A percentile compares a stretch with the other conserved stretches of the same genome.
Evolutionary conservation across 169 alveolate species (phyloP).

Genomic region (Plasmodium vivax): DNA sequence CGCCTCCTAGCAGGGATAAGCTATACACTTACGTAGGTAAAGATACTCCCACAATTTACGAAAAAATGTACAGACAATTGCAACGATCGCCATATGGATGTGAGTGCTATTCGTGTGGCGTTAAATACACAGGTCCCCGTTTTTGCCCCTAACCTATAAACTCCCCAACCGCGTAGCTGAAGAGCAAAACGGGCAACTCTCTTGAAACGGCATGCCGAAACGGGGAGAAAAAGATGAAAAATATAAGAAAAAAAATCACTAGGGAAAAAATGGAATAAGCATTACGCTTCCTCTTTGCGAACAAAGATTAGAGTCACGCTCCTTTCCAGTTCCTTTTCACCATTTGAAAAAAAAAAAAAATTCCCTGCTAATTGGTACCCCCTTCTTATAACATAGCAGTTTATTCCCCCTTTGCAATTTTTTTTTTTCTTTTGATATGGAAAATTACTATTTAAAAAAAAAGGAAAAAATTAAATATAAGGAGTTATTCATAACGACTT

Average conservation of each 20-base stretch:
- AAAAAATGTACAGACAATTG: background rate
- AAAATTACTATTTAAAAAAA: conserved; percentile 71
- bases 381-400: background rate
- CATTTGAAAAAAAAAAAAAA: background rate
- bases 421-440: conserved; percentile 45
- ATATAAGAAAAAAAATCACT: background rate
- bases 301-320: background rate
- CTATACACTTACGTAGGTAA: background rate
- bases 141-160: background rate
- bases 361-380: background rate
- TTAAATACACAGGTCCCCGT: background rate
- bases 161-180: background rate
- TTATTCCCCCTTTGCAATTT: background rate
- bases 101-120: background rate
- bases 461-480: conserved; percentile 53
- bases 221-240: background rate
- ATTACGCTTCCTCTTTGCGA: background rate
- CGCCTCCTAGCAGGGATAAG: background rate
- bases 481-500: conserved; percentile 65
- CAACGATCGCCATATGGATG: background rate
- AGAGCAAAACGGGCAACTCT: background rate
- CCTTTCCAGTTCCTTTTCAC: background rate
- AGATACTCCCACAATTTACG: background rate
- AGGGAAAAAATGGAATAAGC: background rate
- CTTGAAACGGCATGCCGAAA: background rate